Evolutionary conservation across 2,329 filamentous ascomycete genomes (phyloP).

Genomic region (Ascochyta rabiei): DNA sequence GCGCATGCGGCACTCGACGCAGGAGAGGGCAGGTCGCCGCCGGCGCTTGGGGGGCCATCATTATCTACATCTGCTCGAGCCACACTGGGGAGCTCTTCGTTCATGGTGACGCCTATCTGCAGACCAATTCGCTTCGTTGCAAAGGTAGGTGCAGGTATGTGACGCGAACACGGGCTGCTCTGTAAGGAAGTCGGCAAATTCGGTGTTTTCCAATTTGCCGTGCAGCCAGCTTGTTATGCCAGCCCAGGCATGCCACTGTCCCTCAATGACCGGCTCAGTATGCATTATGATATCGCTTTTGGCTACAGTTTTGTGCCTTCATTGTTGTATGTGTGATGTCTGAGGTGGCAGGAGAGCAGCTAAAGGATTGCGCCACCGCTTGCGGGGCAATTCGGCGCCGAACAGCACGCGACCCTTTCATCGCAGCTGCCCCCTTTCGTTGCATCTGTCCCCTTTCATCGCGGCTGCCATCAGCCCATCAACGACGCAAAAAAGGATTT

Average conservation of each 20-base stretch:
- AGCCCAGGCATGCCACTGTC: neutral
- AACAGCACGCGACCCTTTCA: no score
- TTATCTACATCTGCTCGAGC: conserved; percentile 6
- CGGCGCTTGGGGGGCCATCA: conserved; percentile 27
- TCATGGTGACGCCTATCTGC: neutral
- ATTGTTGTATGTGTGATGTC: no score
- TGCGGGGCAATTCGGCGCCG: no score
- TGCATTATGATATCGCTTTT: no score
- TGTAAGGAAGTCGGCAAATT: neutral
- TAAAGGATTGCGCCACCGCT: no score
- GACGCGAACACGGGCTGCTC: neutral
- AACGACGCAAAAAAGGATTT: no score
- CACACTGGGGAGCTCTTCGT: conserved; percentile 1
- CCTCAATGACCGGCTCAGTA: neutral
- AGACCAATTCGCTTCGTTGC: neutral
- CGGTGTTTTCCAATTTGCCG: neutral
- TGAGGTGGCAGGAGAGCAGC: no score
- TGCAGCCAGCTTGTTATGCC: no score
- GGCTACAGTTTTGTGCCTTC: no score
- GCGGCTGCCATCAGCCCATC: no score
- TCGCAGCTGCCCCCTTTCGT: no score
- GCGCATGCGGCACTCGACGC: conserved; percentile 37
- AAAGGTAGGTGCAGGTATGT: neutral
- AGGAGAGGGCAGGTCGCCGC: conserved; percentile 37
- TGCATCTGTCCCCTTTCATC: no score